These are phyloP conservation scores for Terfezia claveryi DNA, from an alignment of 495 filamentous ascomycete genomes.

Conservation along the genomic window DNA sequence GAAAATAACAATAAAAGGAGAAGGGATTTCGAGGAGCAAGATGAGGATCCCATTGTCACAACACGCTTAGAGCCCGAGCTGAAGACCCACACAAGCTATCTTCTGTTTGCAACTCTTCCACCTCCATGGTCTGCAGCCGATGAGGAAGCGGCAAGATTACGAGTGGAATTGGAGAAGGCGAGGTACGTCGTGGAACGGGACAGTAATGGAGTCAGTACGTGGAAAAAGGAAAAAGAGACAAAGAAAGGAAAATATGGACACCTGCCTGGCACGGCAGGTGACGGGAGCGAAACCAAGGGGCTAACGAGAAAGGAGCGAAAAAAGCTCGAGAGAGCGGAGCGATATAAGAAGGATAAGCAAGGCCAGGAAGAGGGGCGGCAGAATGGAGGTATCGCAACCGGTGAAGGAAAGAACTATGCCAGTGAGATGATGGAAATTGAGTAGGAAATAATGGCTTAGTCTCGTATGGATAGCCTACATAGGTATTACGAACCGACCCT, in stretches of 20 bases:
- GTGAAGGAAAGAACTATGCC: too few species aligned
- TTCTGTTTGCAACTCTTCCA: constrained; percentile 82
- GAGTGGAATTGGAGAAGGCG: constrained; percentile 20
- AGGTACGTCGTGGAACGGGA: constrained; percentile 23
- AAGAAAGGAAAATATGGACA: constrained; percentile 20
- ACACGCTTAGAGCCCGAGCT: constrained; percentile 69
- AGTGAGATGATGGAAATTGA: too few species aligned
- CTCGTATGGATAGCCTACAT: too few species aligned
- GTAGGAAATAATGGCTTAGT: too few species aligned
- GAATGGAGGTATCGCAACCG: too few species aligned
- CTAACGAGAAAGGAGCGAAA: constrained; percentile 12
- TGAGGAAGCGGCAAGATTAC: constrained; percentile 41
- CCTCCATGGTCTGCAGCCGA: constrained; percentile 64
- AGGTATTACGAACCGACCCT: too few species aligned
- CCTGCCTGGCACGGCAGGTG: neutral
- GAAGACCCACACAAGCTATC: constrained; percentile 85
- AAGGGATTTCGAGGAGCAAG: constrained; percentile 9
- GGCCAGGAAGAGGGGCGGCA: neutral
- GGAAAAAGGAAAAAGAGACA: constrained; percentile 27
- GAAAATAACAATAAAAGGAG: neutral
- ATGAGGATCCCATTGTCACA: constrained; percentile 25
- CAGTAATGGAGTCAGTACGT: constrained; percentile 28
- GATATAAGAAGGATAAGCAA: constrained; percentile 4
- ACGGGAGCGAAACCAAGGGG: constrained; percentile 19
- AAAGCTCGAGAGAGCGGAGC: constrained; percentile 7